A percentile compares a stretch with the other conserved stretches of the same genome.
Conservation (phyloP, 495 filamentous ascomycete genomes). For the Aspergillus haitiensis region DNA sequence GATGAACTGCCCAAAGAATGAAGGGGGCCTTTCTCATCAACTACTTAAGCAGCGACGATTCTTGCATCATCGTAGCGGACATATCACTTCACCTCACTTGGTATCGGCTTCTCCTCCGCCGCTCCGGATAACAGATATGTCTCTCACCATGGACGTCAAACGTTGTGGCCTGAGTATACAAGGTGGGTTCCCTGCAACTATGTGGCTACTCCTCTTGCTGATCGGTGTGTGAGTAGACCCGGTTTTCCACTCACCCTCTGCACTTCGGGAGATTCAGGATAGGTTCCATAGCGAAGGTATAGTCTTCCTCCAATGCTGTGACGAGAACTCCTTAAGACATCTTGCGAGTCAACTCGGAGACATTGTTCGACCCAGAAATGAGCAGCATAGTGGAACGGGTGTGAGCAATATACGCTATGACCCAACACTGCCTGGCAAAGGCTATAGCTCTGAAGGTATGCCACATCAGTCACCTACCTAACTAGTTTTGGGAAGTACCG, state of each 20-base stretch:
- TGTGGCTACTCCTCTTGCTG: background rate
- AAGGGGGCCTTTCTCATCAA: background rate
- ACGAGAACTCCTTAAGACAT: slow-evolving; percentile 8
- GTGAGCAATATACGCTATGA: slow-evolving; percentile 14
- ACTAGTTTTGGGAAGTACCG: background rate
- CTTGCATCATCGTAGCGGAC: slow-evolving; percentile 6
- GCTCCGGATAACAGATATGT: background rate
- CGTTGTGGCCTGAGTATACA: slow-evolving; percentile 13
- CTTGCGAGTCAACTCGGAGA: slow-evolving; percentile 15
- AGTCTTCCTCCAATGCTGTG: slow-evolving; percentile 13
- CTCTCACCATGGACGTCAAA: background rate
- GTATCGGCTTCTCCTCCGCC: background rate
- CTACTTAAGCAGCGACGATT: background rate
- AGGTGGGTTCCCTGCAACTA: background rate
- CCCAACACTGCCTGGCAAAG: slow-evolving; percentile 4
- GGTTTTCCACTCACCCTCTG: slow-evolving; percentile 8
- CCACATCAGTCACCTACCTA: background rate
- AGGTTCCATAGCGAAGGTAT: slow-evolving; percentile 14
- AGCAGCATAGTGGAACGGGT: slow-evolving; percentile 8
- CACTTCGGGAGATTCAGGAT: slow-evolving; percentile 3
- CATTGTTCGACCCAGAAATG: slow-evolving; percentile 14
- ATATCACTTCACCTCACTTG: slow-evolving; percentile 3
- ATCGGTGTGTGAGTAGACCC: slow-evolving; percentile 1
- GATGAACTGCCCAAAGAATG: background rate
- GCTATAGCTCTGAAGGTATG: slow-evolving; percentile 18